Base-by-base conservation (phyloP, 2,329 filamentous ascomycete species). In the Cordyceps pruinosa region DNA sequence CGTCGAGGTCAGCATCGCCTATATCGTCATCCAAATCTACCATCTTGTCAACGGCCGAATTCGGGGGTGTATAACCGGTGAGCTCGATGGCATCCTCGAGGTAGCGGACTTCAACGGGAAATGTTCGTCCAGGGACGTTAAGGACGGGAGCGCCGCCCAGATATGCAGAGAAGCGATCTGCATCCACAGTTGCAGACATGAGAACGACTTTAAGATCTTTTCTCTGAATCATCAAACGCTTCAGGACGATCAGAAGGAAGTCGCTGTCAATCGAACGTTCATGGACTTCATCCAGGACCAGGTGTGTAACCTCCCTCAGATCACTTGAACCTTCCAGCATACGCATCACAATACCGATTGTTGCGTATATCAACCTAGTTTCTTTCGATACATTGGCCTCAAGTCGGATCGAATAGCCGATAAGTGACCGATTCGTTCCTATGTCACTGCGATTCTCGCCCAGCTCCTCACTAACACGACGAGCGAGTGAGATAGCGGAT, bases 151-250 rank as follows among this genome's bases (percentile, higher is more conserved):
- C 93, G 5, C 86, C 85, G 56, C 87, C 86, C 2, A 99, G 81
- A 67, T 97, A 99, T 12, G 84, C 83, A 0, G 94, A 97, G 69
- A 99, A 97, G 17, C 87, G 86, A 59, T 93, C 86, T 0, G 94
- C 90, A 70, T 99, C 90, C 8, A 99, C 90, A 0, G 94, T 99
- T 12, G 94, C 94, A 63, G 93, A 97, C 94, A 99, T 99, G 48
- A 99, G 80, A 37, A 99, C 81, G 21, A 99, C 88, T 72, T 96
- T 97, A 52, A 99, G 77, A 61, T 96, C 89, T 60, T 86, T 87
- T 55, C 93, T 82, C 62, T 83, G 82, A 30, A 81, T 70, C 74
- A 97, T 81, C 4, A 99, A 77, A 61, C 92, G 88, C 67, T 90
- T 90, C 51, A 99, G 80, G 1, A 97, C 89, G 63, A 99, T 94